Conservation (phyloP, 2,329 filamentous ascomycete genomes). For the Colletotrichum sp. region DNA sequence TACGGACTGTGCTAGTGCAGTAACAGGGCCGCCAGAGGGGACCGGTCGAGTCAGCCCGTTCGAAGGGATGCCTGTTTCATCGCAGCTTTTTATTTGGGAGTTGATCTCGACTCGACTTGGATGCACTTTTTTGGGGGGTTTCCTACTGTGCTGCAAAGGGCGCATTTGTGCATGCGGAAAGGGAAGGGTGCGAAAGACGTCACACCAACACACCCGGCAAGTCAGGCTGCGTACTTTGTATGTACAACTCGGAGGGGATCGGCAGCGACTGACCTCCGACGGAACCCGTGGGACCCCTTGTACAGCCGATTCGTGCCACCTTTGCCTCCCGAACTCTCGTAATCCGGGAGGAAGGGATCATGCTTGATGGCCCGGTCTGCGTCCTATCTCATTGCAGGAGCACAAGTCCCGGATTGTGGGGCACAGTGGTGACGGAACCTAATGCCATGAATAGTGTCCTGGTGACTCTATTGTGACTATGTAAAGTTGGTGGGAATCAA, state of each 20-base stretch:
- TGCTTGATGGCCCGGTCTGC: background rate
- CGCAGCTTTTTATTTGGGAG: background rate
- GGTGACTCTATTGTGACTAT: slow-evolving; percentile 18
- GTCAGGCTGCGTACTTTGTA: too few species aligned
- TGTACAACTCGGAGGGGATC: background rate
- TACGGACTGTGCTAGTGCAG: background rate
- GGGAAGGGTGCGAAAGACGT: background rate
- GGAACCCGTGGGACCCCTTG: background rate
- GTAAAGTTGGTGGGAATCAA: background rate
- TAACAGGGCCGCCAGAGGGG: background rate
- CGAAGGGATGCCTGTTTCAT: background rate
- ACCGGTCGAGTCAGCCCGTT: background rate
- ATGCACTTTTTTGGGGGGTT: background rate
- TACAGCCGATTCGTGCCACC: background rate
- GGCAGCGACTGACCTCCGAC: background rate
- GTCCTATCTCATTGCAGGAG: background rate
- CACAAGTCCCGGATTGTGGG: background rate
- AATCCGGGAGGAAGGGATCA: background rate
- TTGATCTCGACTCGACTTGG: background rate
- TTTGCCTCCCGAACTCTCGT: background rate
- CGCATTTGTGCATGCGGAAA: background rate
- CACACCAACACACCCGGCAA: background rate
- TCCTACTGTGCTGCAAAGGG: background rate
- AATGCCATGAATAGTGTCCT: slow-evolving; percentile 4
- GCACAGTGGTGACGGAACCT: background rate